Base-by-base conservation (phyloP, 352 stramenopile genomes). In the Globisporangium canariense region DNA sequence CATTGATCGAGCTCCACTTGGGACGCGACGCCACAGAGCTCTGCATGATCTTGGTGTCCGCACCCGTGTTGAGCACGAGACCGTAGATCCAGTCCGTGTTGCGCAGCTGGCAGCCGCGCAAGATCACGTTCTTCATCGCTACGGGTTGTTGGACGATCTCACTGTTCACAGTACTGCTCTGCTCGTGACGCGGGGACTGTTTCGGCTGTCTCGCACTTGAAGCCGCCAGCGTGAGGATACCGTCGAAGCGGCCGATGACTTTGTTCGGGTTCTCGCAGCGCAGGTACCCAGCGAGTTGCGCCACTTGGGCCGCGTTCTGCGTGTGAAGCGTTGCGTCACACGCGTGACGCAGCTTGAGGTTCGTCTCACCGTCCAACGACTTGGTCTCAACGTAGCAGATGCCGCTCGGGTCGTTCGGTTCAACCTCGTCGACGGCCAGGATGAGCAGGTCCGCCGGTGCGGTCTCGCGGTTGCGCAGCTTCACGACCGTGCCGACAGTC, bases 51-150 rank as follows among this genome's bases (percentile, higher is more conserved):
- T 93, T 93, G 7, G 82, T 93, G 64, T 93, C 84, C 0, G 82
- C 71, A 0, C 84, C 84, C 2, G 90, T 97, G 72, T 97, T 97
- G 25, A 98, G 65, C 10, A 97, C 87, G 18, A 96, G 63, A 10
- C 91, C 88, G 60, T 94, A 91, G 41, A 97, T 90, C 73, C 74
- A 97, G 43, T 94, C 86, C 10, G 91, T 97, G 64, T 97, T 97
- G 32, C 91, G 80, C 46, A 98, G 49, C 53, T 92, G 74, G 50
- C 83, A 95, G 38, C 90, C 91, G 28, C 91, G 87, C 46, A 97
- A 69, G 41, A 98, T 66, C 14, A 98, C 75, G 70, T 97, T 97
- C 58, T 94, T 93, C 38, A 90, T 89, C 3, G 81, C 78, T 25
- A 94, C 76, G 0, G 84, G 80, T 51, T 84, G 71, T 32, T 85